Evolutionary conservation across 2,329 filamentous ascomycete genomes (phyloP).

Genomic region (Aspergillus sp.): DNA sequence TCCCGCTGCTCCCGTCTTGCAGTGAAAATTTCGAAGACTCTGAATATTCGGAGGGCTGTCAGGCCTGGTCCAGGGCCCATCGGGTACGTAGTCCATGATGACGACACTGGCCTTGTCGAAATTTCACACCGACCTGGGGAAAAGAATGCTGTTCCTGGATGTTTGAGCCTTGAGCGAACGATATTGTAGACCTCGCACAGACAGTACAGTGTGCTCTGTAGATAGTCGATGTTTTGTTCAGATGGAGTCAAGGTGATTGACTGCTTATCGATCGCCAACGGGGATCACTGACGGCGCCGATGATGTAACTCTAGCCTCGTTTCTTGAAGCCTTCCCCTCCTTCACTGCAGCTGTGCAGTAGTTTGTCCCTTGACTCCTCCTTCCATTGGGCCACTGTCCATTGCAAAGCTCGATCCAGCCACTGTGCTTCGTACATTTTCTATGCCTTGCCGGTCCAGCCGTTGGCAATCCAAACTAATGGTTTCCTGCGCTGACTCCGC

Average conservation of each 20-base stretch:
- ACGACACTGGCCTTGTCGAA: neutral
- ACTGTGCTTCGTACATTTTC: constrained; percentile 6
- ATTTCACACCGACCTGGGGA: neutral
- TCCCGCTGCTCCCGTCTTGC: neutral
- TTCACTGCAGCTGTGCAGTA: neutral
- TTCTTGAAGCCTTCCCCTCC: constrained; percentile 4
- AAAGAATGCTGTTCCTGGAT: neutral
- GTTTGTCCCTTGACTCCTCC: constrained; percentile 1
- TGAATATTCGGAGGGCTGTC: no score
- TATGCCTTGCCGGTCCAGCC: constrained; percentile 19
- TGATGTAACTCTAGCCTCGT: constrained; percentile 1
- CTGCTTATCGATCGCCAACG: constrained; percentile 1
- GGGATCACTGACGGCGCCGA: neutral
- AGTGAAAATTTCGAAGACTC: neutral
- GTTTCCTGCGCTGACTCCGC: constrained; percentile 5
- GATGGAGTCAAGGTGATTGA: neutral
- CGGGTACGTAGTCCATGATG: constrained; percentile 12
- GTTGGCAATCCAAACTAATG: constrained; percentile 3
- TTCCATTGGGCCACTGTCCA: constrained; percentile 1
- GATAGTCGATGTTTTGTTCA: neutral
- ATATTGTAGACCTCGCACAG: no score
- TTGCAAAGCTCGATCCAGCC: constrained; percentile 10
- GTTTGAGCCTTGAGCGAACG: neutral
- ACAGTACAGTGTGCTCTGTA: neutral
- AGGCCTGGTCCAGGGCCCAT: neutral